phyloP scores from a whole-genome alignment of 2,329 filamentous ascomycete genomes.

The Microcyclospora tardicrescens region DNA sequence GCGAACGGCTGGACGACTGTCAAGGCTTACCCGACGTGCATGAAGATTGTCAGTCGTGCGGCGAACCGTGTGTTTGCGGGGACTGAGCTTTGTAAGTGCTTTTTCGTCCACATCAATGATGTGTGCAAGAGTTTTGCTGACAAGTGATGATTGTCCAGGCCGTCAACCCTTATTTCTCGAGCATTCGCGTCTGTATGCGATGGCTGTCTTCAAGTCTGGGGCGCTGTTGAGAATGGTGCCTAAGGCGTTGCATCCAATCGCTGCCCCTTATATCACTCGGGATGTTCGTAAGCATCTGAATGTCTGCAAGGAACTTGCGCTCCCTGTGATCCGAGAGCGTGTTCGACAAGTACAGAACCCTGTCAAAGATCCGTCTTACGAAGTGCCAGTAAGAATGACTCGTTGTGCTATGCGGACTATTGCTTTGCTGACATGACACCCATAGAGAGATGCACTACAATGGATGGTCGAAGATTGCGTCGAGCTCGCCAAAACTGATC shows the following conservation, averaged over 20 bases:
- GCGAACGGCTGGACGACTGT: constrained; percentile 5
- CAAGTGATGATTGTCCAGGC: neutral
- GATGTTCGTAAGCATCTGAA: constrained; percentile 5
- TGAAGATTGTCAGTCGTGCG: constrained; percentile 12
- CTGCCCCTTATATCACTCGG: constrained; percentile 5
- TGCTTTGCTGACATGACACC: too few species aligned
- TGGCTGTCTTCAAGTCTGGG: constrained; percentile 9
- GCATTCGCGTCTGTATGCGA: constrained; percentile 9
- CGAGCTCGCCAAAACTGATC: constrained; percentile 2
- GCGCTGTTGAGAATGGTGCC: constrained; percentile 10
- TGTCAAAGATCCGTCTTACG: too few species aligned
- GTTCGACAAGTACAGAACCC: neutral
- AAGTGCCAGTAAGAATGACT: too few species aligned
- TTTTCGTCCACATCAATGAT: too few species aligned
- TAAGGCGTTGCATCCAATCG: constrained; percentile 6
- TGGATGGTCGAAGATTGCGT: constrained; percentile 5
- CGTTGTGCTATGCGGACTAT: too few species aligned
- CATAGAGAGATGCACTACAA: constrained; percentile 3
- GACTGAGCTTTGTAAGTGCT: constrained; percentile 6
- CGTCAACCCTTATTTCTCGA: constrained; percentile 9
- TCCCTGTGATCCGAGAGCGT: neutral
- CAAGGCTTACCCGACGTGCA: constrained; percentile 8
- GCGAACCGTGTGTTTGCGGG: constrained; percentile 14
- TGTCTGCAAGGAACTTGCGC: neutral
- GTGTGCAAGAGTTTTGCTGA: too few species aligned